Conservation (phyloP, 371 early-diverging fungal species). For the Actinomortierella wolfii region DNA sequence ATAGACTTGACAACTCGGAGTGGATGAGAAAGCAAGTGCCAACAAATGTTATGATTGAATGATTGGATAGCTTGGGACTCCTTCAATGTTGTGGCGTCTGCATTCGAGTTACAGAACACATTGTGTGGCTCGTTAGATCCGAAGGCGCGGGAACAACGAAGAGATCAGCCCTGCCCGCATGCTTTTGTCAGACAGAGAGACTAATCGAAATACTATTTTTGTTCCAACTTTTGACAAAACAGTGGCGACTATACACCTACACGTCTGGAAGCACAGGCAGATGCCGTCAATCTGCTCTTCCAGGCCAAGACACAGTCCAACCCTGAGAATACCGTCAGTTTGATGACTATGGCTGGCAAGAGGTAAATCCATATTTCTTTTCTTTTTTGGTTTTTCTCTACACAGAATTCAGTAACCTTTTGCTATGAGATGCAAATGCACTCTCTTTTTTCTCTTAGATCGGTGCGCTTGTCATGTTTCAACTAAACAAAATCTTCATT, state of each 20-base stretch:
- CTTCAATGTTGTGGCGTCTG: no score
- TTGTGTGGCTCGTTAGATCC: no score
- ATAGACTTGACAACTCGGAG: constrained; percentile 97
- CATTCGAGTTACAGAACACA: no score
- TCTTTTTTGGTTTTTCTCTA: not conserved
- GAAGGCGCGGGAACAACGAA: not conserved
- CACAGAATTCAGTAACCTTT: not conserved
- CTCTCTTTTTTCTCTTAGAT: not conserved
- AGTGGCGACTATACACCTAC: constrained; percentile 96
- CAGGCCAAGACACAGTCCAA: constrained; percentile 90
- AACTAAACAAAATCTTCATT: not conserved
- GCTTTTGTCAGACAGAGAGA: no score
- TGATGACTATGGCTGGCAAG: constrained; percentile 96
- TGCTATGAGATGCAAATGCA: not conserved
- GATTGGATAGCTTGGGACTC: no score
- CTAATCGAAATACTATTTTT: no score
- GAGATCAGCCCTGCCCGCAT: no score
- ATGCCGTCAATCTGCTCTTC: constrained; percentile 93
- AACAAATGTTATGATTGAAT: no score
- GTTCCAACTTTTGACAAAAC: not conserved
- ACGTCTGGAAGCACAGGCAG: constrained; percentile 93
- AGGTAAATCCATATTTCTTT: constrained; percentile 49
- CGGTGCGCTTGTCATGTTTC: not conserved
- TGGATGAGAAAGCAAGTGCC: constrained; percentile 89
- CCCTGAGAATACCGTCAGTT: constrained; percentile 96